Evolutionary conservation across 495 filamentous ascomycete species (phyloP).

Genomic region (Podospora fimiseda): DNA sequence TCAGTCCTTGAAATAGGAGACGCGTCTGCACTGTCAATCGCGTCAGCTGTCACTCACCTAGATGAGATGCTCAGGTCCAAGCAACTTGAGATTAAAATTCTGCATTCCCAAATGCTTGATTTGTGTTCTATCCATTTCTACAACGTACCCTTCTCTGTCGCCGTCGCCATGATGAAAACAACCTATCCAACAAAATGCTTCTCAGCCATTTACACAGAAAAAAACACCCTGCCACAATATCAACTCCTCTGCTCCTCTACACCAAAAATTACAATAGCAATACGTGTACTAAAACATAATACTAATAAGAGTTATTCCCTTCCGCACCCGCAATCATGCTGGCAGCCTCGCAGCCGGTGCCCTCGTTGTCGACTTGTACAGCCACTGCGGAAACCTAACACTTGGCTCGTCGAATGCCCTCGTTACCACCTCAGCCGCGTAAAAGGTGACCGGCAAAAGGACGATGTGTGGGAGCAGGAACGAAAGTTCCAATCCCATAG

Average conservation of each 20-base stretch:
- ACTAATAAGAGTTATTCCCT: background rate
- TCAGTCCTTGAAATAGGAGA: no score
- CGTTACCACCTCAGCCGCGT: constrained; percentile 51
- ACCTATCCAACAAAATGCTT: background rate
- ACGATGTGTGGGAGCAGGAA: constrained; percentile 50
- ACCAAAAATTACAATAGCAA: background rate
- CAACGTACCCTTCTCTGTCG: background rate
- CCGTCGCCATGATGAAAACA: background rate
- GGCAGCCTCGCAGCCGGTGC: constrained; percentile 10
- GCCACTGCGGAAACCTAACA: constrained; percentile 47
- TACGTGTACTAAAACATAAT: background rate
- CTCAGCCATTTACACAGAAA: no score
- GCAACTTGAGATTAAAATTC: no score
- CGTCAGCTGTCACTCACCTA: no score
- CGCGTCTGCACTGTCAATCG: no score
- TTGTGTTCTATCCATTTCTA: background rate
- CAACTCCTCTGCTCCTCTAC: background rate
- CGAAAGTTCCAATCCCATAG: constrained; percentile 47
- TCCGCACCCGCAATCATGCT: constrained; percentile 2
- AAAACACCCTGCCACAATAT: no score
- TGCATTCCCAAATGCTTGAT: no score
- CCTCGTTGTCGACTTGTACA: constrained; percentile 34
- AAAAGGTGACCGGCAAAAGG: constrained; percentile 50
- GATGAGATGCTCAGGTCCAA: no score
- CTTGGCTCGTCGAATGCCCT: constrained; percentile 51